Base-by-base conservation (phyloP, 371 early-diverging fungal genomes). In the Zychaea mexicana region DNA sequence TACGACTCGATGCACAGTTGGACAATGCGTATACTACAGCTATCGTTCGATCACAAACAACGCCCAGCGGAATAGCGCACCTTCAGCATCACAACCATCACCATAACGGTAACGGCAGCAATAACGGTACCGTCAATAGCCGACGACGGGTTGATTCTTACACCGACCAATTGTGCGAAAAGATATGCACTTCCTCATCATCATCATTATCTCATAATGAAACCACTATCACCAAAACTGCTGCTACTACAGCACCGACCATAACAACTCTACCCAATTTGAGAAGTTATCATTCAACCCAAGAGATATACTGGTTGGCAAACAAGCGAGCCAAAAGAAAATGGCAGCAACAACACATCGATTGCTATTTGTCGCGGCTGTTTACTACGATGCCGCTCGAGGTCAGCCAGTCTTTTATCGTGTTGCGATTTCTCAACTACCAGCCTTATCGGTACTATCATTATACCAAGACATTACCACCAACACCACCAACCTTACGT, bases 281-380 rank as follows among this genome's bases (percentile, higher is more conserved):
- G 22, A 19, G 49, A 19, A 49, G 22, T 24, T 24, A 22, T 19
- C 49, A 24, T 24, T 24, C 49, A 22, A 24, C 49, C 4, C 49
- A 49, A 49, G 49, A 49, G n/a, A 49, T 49, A 9, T 49, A 49
- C 24, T 49, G 49, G 49, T 24, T 49, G n/a, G 49, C 49, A 4
- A 49, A 49, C 49, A 49, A 49, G 22, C 49, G 49, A 4, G 49
- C 49, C 6, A 49, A 49, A 49, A 19, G 49, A 9, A 49, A 49
- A 49, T 49, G 49, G 49, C 49, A 49, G 22, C 22, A 49, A 19
- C 21, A 49, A 24, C 49, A 49, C 13, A 49, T 49, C 2, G 49
- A 49, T 22, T 24, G 49, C 19, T 49, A 49, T 4, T n/a, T 49
- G 10, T 49, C 49, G 24, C 49, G 22, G 21, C n/a, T 49, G 12